A percentile compares a stretch with the other conserved stretches of the same genome.
These are phyloP conservation scores for Pachyrhizus erosus DNA, from an alignment of 306 rosid genomes.

Conservation along the genomic window DNA sequence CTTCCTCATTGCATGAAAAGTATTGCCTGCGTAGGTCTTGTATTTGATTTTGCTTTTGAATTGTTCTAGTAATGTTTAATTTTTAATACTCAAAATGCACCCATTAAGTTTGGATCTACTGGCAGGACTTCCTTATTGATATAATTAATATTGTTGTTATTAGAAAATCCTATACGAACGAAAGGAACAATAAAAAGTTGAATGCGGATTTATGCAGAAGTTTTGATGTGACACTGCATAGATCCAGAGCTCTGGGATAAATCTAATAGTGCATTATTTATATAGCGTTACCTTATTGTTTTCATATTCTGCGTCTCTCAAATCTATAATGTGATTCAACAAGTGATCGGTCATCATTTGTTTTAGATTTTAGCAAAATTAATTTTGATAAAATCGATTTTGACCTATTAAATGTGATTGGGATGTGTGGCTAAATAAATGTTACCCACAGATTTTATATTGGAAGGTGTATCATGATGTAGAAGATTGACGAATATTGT, in stretches of 20 bases:
- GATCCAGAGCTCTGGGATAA: background rate
- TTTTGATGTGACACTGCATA: background rate
- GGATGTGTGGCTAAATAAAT: background rate
- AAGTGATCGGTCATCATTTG: background rate
- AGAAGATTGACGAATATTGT: background rate
- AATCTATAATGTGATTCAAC: background rate
- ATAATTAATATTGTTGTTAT: too few species aligned
- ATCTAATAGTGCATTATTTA: background rate
- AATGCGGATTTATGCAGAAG: background rate
- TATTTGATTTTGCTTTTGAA: slow-evolving; percentile 19
- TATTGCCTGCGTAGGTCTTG: background rate
- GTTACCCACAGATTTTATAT: background rate
- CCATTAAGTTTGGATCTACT: background rate
- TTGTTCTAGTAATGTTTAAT: slow-evolving; percentile 9
- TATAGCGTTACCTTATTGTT: background rate
- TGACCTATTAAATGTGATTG: background rate
- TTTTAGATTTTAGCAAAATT: background rate
- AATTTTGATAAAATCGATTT: background rate
- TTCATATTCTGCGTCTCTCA: background rate
- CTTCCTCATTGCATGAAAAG: slow-evolving; percentile 26
- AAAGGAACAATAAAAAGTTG: background rate
- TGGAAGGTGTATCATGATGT: background rate
- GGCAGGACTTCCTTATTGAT: background rate
- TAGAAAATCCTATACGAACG: background rate
- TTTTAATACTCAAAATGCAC: background rate